These are phyloP conservation scores for Leucosporidium scottii DNA, from an alignment of 768 basidiomycete species.

Conservation along the genomic window DNA sequence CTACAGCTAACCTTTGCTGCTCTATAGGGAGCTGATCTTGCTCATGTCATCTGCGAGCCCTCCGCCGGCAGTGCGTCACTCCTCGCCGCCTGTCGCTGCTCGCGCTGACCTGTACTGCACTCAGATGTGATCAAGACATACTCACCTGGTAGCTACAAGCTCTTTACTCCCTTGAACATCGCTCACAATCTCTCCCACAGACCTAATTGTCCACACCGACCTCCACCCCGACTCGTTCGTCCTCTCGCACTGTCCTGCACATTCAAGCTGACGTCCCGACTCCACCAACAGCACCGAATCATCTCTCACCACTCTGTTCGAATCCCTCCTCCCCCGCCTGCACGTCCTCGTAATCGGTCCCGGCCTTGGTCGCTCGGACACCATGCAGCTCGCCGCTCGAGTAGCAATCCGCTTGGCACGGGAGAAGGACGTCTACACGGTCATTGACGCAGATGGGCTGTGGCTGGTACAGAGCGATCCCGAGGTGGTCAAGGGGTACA, in stretches of 20 bases:
- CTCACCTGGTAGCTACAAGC: slow-evolving; percentile 51
- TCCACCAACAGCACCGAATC: slow-evolving; percentile 43
- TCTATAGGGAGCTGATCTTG: slow-evolving; percentile 74
- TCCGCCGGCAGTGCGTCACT: slow-evolving; percentile 56
- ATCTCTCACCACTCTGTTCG: slow-evolving; percentile 37
- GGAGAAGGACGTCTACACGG: slow-evolving; percentile 72
- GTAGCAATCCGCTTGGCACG: slow-evolving; percentile 68
- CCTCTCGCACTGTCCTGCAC: neutral
- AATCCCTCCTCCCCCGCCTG: slow-evolving; percentile 65
- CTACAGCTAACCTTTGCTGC: neutral
- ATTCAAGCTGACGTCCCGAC: neutral
- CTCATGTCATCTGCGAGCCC: slow-evolving; percentile 95
- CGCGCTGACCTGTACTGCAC: too few species aligned
- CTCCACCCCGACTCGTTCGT: slow-evolving; percentile 62
- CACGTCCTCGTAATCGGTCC: slow-evolving; percentile 49
- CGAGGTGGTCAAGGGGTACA: slow-evolving; percentile 70
- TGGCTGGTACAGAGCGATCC: slow-evolving; percentile 72
- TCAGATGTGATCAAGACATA: slow-evolving; percentile 84
- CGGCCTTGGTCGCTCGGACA: slow-evolving; percentile 69
- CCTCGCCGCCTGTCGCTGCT: too few species aligned
- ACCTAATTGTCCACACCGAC: slow-evolving; percentile 94
- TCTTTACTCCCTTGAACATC: neutral
- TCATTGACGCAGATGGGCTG: slow-evolving; percentile 89
- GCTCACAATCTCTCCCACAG: slow-evolving; percentile 39
- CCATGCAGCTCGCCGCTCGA: slow-evolving; percentile 79